Percentiles rank a stretch among this genome's conserved stretches.
Conservation (phyloP, 139 green algal genomes). For the Chlorella sp. region DNA sequence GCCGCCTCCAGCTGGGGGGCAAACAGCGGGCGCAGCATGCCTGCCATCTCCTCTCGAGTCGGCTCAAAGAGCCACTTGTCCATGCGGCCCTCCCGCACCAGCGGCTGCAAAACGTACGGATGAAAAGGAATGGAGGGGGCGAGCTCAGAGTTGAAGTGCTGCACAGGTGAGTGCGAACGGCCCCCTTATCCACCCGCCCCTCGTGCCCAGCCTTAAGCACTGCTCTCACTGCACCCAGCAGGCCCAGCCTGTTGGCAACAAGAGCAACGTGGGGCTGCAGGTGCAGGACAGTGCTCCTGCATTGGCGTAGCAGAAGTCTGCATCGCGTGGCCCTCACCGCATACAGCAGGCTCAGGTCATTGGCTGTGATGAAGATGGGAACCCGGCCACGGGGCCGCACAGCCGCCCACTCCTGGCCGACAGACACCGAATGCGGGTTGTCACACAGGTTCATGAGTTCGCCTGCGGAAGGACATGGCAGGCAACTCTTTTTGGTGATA, state of each 20-base stretch:
- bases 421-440: conserved; percentile 31
- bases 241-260: too few relatives aligned
- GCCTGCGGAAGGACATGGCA: not conserved
- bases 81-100: conserved; percentile 66
- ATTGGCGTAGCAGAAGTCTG: too few relatives aligned
- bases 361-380: conserved; percentile 53
- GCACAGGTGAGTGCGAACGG: too few relatives aligned
- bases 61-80: conserved; percentile 59
- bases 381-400: conserved; percentile 24
- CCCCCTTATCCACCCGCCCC: conserved; percentile 71
- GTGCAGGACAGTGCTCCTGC: too few relatives aligned
- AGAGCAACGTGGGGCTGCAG: too few relatives aligned
- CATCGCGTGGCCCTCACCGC: too few relatives aligned
- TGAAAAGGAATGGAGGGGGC: not conserved
- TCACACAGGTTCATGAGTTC: conserved; percentile 60
- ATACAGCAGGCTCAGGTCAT: conserved; percentile 44
- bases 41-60: conserved; percentile 30
- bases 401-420: not conserved
- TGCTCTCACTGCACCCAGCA: too few relatives aligned
- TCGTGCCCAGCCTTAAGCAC: too few relatives aligned
- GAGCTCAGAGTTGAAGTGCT: not conserved
- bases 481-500: too few relatives aligned
- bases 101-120: not conserved
- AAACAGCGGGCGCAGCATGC: conserved; percentile 18
- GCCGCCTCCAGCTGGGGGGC: not conserved